Conservation (phyloP, 345 rosid species). For the Brassica juncea region DNA sequence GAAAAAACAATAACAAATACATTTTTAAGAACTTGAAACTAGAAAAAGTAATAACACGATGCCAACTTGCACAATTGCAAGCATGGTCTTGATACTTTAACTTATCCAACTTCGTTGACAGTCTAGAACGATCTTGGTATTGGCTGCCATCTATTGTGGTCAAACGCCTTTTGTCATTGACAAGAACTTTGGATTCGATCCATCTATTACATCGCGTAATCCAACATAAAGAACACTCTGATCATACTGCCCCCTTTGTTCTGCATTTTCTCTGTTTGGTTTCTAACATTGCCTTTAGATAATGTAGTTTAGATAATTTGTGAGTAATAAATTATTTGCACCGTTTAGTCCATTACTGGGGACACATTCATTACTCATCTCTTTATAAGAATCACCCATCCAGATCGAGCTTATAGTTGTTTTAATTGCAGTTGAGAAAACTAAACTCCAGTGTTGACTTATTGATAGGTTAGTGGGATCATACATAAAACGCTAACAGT, state of each 20-base stretch:
- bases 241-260: not conserved
- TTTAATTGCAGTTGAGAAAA: not conserved
- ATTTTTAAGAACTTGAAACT: no score
- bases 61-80: no score
- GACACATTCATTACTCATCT: conserved; percentile 3
- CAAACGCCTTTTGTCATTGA: no score
- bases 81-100: no score
- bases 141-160: no score
- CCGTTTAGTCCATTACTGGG: conserved; percentile 11
- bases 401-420: not conserved
- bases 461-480: not conserved
- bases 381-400: not conserved
- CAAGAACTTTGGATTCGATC: no score
- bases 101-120: no score
- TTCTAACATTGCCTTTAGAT: not conserved
- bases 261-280: not conserved
- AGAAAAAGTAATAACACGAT: no score
- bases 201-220: no score
- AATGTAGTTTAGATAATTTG: not conserved
- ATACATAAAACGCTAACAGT: not conserved
- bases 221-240: not conserved
- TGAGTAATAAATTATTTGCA: not conserved
- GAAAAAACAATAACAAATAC: no score
- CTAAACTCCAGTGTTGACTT: not conserved
- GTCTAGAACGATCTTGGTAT: no score